Evolutionary conservation across 2,329 filamentous ascomycete species (phyloP).

Genomic region (Phialemonium atrogriseum): DNA sequence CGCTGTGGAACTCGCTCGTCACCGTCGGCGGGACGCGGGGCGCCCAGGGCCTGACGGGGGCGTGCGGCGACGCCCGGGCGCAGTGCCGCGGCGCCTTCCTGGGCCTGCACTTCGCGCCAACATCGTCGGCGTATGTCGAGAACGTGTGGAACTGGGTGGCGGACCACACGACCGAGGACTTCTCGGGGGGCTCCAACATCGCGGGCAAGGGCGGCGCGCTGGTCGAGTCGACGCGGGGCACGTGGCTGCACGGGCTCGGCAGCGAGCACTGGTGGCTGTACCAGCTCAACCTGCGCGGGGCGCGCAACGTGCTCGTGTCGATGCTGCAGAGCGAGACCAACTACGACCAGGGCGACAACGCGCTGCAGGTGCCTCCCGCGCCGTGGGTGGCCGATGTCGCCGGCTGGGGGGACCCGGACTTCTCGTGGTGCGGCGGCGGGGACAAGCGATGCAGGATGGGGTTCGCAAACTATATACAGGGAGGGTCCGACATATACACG

Average conservation of each 20-base stretch:
- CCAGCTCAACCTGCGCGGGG: slow-evolving; percentile 44
- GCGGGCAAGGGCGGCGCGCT: slow-evolving; percentile 39
- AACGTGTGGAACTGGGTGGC: slow-evolving; percentile 46
- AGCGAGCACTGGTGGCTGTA: slow-evolving; percentile 52
- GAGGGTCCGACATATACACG: slow-evolving; percentile 29
- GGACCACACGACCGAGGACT: slow-evolving; percentile 40
- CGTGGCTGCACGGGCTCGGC: slow-evolving; percentile 43
- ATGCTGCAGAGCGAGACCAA: slow-evolving; percentile 48
- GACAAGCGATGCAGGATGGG: slow-evolving; percentile 34
- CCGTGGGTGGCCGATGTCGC: slow-evolving; percentile 28
- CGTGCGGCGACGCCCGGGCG: slow-evolving; percentile 21
- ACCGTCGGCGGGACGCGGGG: slow-evolving; percentile 28
- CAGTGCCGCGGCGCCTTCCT: slow-evolving; percentile 36
- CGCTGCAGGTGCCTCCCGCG: slow-evolving; percentile 22
- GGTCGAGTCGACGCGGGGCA: slow-evolving; percentile 34
- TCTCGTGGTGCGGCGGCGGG: slow-evolving; percentile 26
- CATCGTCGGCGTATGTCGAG: slow-evolving; percentile 43
- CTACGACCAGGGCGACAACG: slow-evolving; percentile 34
- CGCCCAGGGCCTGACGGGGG: slow-evolving; percentile 16
- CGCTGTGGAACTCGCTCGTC: slow-evolving; percentile 33
- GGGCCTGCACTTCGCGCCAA: slow-evolving; percentile 36
- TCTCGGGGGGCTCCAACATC: slow-evolving; percentile 36
- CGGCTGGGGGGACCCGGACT: slow-evolving; percentile 33
- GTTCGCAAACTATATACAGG: slow-evolving; percentile 31
- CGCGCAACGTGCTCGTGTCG: slow-evolving; percentile 39